These are phyloP conservation scores for Cercospora beticola DNA, from an alignment of 2,329 filamentous ascomycete species.

Conservation along the genomic window DNA sequence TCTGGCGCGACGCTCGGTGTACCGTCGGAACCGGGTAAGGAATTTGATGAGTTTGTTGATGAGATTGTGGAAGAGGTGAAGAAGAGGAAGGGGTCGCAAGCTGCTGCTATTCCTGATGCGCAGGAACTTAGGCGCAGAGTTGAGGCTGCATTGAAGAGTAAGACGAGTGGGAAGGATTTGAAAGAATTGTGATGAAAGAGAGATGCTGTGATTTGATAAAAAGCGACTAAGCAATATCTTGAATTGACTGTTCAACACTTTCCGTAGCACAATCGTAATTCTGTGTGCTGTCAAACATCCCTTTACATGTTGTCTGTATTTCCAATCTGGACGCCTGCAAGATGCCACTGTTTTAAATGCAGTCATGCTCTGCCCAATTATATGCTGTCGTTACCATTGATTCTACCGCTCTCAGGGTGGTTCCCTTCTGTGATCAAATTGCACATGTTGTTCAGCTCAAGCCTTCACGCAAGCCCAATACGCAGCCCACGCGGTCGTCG, in stretches of 20 bases:
- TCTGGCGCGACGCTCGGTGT: slow-evolving; percentile 67
- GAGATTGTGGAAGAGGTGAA: slow-evolving; percentile 75
- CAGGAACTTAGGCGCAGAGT: slow-evolving; percentile 55
- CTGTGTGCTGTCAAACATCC: not conserved
- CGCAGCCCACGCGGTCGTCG: slow-evolving; percentile 25
- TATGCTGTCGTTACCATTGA: not conserved
- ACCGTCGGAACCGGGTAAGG: slow-evolving; percentile 70
- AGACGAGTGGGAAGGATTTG: slow-evolving; percentile 20
- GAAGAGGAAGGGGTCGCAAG: slow-evolving; percentile 50
- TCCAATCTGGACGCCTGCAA: not conserved
- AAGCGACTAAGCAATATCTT: not conserved
- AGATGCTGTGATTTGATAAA: not conserved
- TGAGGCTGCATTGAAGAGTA: slow-evolving; percentile 44
- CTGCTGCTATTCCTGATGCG: slow-evolving; percentile 41
- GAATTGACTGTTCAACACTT: not conserved
- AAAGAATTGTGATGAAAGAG: slow-evolving; percentile 1
- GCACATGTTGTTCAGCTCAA: not conserved
- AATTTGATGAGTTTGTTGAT: slow-evolving; percentile 73
- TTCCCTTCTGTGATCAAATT: not conserved
- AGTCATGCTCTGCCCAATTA: not conserved
- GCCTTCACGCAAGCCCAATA: slow-evolving; percentile 31
- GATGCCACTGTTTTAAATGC: not conserved
- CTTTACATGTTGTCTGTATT: not conserved
- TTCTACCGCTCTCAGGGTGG: not conserved
- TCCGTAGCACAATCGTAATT: not conserved